Evolutionary conservation across 345 rosid species (phyloP).

Genomic region (Clarkia xantiana): DNA sequence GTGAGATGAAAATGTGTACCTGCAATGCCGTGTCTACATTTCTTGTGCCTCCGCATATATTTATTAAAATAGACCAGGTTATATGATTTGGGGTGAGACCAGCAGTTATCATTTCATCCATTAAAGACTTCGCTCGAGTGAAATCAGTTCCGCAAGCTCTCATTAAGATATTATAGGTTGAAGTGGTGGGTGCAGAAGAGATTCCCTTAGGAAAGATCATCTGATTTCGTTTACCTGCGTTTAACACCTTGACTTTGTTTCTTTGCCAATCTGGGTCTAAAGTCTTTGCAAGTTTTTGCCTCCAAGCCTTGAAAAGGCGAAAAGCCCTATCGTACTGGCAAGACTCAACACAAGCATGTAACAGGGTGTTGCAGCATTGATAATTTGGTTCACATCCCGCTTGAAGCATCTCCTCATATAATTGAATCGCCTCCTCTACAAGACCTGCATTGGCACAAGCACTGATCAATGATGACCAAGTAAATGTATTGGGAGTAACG

Average conservation of each 20-base stretch:
- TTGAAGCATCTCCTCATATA: conserved; percentile 73
- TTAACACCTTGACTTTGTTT: conserved; percentile 3
- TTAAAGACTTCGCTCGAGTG: conserved; percentile 48
- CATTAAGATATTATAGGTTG: conserved; percentile 68
- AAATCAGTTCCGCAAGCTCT: conserved; percentile 77
- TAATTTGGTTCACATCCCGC: conserved; percentile 78
- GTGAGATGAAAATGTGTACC: conserved; percentile 20
- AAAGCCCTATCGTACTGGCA: conserved; percentile 84
- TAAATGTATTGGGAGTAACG: conserved; percentile 52
- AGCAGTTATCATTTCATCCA: conserved; percentile 65
- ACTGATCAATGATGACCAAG: conserved; percentile 89
- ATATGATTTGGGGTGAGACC: conserved; percentile 67
- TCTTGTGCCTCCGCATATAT: conserved; percentile 60
- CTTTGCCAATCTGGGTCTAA: conserved; percentile 11
- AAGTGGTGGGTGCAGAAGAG: conserved; percentile 50
- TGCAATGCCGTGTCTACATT: conserved; percentile 59
- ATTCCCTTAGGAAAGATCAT: conserved; percentile 29
- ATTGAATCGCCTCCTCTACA: conserved; percentile 60
- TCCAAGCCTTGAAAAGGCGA: conserved; percentile 69
- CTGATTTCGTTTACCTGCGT: conserved; percentile 8
- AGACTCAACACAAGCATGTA: conserved; percentile 89
- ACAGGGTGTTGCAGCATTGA: conserved; percentile 69
- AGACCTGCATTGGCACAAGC: conserved; percentile 85
- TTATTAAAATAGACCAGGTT: conserved; percentile 83
- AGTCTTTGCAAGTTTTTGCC: conserved; percentile 22